Base-by-base conservation (phyloP, 305 asterid genomes). In the Lippia alba region DNA sequence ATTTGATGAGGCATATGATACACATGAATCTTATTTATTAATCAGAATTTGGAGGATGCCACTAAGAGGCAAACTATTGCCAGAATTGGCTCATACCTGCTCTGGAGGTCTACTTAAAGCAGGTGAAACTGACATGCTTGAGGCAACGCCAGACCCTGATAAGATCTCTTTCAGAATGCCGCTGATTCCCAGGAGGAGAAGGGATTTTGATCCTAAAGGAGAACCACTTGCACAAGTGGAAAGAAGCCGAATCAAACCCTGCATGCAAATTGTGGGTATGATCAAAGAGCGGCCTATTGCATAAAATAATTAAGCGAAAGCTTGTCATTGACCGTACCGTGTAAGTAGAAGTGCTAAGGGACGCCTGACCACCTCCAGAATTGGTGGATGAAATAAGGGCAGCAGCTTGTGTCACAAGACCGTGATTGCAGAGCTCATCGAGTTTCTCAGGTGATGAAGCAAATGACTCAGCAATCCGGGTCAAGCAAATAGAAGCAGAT, bases 391-490 rank as follows among this genome's bases (percentile, higher is more conserved):
- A 92, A 84, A 95, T 83, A 61, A 95, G 87, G 12, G 99, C 64
- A 50, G 98, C 95, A 66, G 96, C 97, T 82, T 91, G 97, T n/a
- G 96, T 85, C 60, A 95, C 95, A 48, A 95, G 92, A 77, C 99
- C 99, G 62, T 92, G 98, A 75, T 92, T 86, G 80, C 97, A 91
- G 65, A 95, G 93, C 67, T 89, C 96, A 75, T 92, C 99, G 45
- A 95, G 94, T 87, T 86, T 92, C 66, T 95, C 98, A 0, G 98
- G 90, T 12, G 94, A 85, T 11, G 96, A 85, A 56, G 98, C 90
- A 85, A 95, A 95, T 55, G 99, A 87, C 85, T 95, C 99, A 3
- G 99, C 97, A 79, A 95, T 95, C 74, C 98, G 89, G 0, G 99
- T 92, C 87, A 95, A 78, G 83, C 99, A 92, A 69, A 95, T 85